phyloP scores from a whole-genome alignment of 2,329 filamentous ascomycete species.

The Aspergillus phoenicis region DNA sequence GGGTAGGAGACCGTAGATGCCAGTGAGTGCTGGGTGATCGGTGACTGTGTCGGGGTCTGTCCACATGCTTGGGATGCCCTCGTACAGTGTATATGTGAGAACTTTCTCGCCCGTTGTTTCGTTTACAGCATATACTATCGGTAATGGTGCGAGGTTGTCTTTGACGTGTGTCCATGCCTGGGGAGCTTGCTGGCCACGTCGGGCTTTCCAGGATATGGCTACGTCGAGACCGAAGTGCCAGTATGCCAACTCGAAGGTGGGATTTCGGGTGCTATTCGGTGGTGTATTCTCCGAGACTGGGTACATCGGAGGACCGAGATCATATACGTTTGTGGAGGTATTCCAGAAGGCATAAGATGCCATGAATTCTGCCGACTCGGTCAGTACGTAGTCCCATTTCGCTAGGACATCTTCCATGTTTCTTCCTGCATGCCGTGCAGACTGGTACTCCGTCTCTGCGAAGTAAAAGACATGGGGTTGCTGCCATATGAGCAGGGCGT shows the following conservation, averaged over 20 bases:
- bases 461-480: constrained; percentile 65
- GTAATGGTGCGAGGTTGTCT: constrained; percentile 57
- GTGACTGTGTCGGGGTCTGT: constrained; percentile 38
- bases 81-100: constrained; percentile 58
- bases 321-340: constrained; percentile 54
- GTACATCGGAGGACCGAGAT: constrained; percentile 56
- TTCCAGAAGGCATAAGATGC: constrained; percentile 60
- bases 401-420: constrained; percentile 30
- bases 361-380: constrained; percentile 61
- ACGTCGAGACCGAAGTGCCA: constrained; percentile 63
- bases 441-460: constrained; percentile 59
- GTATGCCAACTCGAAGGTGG: constrained; percentile 63
- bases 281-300: constrained; percentile 61
- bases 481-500: constrained; percentile 64
- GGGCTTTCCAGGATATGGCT: constrained; percentile 56
- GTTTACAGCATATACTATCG: constrained; percentile 37
- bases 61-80: constrained; percentile 53
- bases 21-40: constrained; percentile 52
- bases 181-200: constrained; percentile 50
- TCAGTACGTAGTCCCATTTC: constrained; percentile 58
- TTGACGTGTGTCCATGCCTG: constrained; percentile 52
- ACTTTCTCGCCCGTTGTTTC: constrained; percentile 25
- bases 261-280: constrained; percentile 60
- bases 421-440: constrained; percentile 38
- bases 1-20: constrained; percentile 51